Conservation (phyloP, 1,284 basidiomycete genomes). For the Phylloboletellus chloephorus region DNA sequence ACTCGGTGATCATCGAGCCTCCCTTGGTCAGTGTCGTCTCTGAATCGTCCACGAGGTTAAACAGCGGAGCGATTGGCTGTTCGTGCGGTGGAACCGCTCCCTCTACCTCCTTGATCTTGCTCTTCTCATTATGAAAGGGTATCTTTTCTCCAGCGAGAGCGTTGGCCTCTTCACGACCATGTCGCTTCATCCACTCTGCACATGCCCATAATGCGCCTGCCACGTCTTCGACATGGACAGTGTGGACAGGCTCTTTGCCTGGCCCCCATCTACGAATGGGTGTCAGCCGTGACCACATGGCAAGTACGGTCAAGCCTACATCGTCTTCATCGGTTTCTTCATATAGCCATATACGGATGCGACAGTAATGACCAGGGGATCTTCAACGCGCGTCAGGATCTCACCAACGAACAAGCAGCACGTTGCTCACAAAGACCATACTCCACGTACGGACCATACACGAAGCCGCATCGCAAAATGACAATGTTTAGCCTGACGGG, state of each 20-base stretch:
- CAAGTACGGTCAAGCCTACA: conserved; percentile 42
- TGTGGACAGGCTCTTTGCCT: conserved; percentile 76
- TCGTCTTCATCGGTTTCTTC: conserved; percentile 82
- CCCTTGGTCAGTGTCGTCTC: conserved; percentile 72
- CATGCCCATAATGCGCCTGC: conserved; percentile 71
- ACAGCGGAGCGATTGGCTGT: conserved; percentile 67
- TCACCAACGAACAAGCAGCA: conserved; percentile 8
- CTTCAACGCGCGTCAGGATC: conserved; percentile 13
- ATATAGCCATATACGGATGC: conserved; percentile 81
- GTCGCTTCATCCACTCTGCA: conserved; percentile 64
- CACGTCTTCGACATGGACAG: conserved; percentile 75
- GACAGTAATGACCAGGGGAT: conserved; percentile 63
- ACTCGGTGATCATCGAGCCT: conserved; percentile 66
- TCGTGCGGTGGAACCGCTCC: conserved; percentile 53
- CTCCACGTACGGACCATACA: conserved; percentile 73
- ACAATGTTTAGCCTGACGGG: conserved; percentile 69
- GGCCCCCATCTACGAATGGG: conserved; percentile 56
- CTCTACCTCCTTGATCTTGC: conserved; percentile 54
- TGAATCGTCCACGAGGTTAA: conserved; percentile 83
- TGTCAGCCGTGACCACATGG: conserved; percentile 6
- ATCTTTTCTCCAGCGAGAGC: conserved; percentile 50
- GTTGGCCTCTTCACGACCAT: conserved; percentile 61
- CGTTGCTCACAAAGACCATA: conserved; percentile 54
- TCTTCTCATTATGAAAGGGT: conserved; percentile 68
- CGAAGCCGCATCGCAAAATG: conserved; percentile 64